These are phyloP conservation scores for Knoxia roxburghii DNA, from an alignment of 257 asterid genomes.

Conservation along the genomic window DNA sequence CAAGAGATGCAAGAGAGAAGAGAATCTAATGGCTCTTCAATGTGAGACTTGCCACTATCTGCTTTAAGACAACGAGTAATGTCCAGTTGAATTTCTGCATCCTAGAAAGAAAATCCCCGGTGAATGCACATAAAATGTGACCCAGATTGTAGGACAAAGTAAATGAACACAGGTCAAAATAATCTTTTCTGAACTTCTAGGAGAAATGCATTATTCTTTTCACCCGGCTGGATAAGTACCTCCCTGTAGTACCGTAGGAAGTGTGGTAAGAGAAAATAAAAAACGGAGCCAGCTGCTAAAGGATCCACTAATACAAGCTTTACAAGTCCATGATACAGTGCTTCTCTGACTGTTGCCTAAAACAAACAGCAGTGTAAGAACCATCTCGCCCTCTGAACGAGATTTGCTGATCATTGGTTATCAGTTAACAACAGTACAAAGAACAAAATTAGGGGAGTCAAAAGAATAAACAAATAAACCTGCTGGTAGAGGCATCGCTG, in stretches of 20 bases:
- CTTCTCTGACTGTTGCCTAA: constrained; percentile 68
- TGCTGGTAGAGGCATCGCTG: constrained; percentile 90
- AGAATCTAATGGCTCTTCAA: constrained; percentile 81
- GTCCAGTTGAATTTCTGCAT: constrained; percentile 46
- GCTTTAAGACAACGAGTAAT: constrained; percentile 52
- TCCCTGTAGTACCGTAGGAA: constrained; percentile 62
- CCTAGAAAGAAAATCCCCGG: constrained; percentile 35
- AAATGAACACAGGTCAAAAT: neutral
- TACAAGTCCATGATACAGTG: constrained; percentile 59
- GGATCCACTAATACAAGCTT: constrained; percentile 84
- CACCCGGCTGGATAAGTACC: constrained; percentile 37
- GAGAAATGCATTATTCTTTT: neutral
- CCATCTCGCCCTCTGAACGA: neutral
- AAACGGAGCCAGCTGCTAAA: constrained; percentile 42
- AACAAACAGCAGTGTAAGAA: constrained; percentile 6
- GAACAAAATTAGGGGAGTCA: constrained; percentile 6
- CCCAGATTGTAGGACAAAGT: neutral
- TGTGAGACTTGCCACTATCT: constrained; percentile 46
- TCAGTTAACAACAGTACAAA: neutral
- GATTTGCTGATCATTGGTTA: neutral
- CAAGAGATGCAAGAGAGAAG: constrained; percentile 76
- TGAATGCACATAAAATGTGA: neutral
- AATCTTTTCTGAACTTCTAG: neutral
- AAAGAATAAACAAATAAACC: constrained; percentile 28
- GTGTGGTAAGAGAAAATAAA: constrained; percentile 69